Evolutionary conservation across 371 early-diverging fungal genomes (phyloP), one percentile per base, ranked within the genome.

Genomic region (Rhizopus sp.): DNA sequence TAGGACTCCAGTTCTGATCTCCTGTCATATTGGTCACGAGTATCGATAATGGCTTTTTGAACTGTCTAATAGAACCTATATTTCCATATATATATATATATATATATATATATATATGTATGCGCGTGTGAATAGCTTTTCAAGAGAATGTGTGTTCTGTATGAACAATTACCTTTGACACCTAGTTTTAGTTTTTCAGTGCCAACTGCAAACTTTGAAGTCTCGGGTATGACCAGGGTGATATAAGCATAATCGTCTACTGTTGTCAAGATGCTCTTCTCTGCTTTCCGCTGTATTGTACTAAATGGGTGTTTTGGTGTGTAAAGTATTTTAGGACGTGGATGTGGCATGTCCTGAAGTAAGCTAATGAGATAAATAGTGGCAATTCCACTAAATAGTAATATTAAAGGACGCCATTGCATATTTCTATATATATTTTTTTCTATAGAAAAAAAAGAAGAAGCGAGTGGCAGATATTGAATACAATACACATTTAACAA

Each of bases 401-500:
- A 30, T 38, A 68, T 58, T 44, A 75, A 49, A 32, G 70, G 59
- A 13, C 78, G 73, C 78, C 78, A 78, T 73, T 75, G 70, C 78
- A 78, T 78, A n/a, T 41, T 41, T 41, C 15, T 41, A 3, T n/a
- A n/a, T 41, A 3, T n/a, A 3, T 41, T 41, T 41, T 46, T 46
- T 46, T 17, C 7, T 23, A 23, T 23, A 23, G 23, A 23, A 23
- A 23, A 23, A 23, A 23, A 23, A 23, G 2, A 23, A 23, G 23
- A 23, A 1, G 23, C 2, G 23, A 23, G 23, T 23, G 23, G 23
- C 23, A 23, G 23, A 23, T 23, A 23, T 23, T 23, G 23, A 23
- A 23, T 23, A 23, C 23, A 23, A 23, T 23, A 2, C 23, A 23
- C 23, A 23, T 23, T 23, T 23, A 23, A 23, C 23, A 23, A 23